phyloP scores from a whole-genome alignment of 495 filamentous ascomycete genomes.

The Penicillium chermesinum region DNA sequence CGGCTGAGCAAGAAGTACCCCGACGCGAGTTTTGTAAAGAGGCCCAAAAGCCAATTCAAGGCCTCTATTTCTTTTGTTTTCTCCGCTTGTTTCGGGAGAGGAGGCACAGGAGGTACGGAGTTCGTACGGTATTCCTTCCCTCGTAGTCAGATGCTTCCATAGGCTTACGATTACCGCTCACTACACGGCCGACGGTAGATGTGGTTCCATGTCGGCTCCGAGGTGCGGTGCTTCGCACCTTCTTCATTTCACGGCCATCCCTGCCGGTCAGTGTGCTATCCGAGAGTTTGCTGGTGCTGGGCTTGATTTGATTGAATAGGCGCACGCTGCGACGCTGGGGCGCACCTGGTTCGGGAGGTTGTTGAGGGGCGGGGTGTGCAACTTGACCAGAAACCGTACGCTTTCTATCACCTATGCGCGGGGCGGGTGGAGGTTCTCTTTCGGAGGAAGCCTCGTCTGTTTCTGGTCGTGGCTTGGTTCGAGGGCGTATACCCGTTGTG shows the following conservation, averaged over 20 bases:
- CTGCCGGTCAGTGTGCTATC: constrained; percentile 46
- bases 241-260: constrained; percentile 70
- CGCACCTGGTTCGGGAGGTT: constrained; percentile 56
- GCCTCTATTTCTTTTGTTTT: constrained; percentile 67
- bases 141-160: constrained; percentile 64
- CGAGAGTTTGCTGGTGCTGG: constrained; percentile 52
- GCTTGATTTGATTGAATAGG: constrained; percentile 66
- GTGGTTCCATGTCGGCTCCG: constrained; percentile 50
- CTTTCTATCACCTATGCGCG: constrained; percentile 58
- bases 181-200: constrained; percentile 70
- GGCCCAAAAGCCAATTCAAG: constrained; percentile 69
- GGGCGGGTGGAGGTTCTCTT: constrained; percentile 31
- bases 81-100: constrained; percentile 29
- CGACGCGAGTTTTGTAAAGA: constrained; percentile 74
- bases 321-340: constrained; percentile 75
- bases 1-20: constrained; percentile 72
- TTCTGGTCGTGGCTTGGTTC: constrained; percentile 47
- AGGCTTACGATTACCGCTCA: constrained; percentile 71
- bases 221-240: constrained; percentile 61
- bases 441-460: constrained; percentile 38
- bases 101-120: constrained; percentile 23
- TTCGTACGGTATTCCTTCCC: constrained; percentile 46
- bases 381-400: constrained; percentile 80
- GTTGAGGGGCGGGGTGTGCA: constrained; percentile 52
- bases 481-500: constrained; percentile 46